A percentile compares a stretch with the other conserved stretches of the same genome.
These are phyloP conservation scores for Chlorophyllum brunneum DNA, from an alignment of 768 basidiomycete species.

Conservation along the genomic window DNA sequence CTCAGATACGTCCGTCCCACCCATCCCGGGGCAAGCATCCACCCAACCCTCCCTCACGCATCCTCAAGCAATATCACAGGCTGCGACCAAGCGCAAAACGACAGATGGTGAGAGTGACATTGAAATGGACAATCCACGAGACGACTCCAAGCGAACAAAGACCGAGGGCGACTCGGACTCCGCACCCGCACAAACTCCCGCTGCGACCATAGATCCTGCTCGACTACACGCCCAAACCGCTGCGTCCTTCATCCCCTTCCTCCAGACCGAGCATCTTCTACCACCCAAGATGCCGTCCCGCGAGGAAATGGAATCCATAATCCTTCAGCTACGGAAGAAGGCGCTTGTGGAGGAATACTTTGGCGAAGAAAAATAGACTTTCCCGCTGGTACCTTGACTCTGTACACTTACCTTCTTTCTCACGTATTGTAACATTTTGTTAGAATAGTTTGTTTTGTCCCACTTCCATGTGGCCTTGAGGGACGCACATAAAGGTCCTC, in stretches of 20 bases:
- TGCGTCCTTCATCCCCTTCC: conserved; percentile 68
- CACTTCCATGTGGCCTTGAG: too few relatives aligned
- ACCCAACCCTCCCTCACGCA: conserved; percentile 18
- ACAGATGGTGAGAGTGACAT: conserved; percentile 41
- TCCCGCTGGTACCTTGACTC: conserved; percentile 3
- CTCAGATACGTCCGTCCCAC: conserved; percentile 46
- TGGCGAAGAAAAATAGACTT: conserved; percentile 30
- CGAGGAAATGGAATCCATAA: conserved; percentile 73
- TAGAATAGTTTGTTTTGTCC: conserved; percentile 9
- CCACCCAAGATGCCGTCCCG: conserved; percentile 73
- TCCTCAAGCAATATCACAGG: conserved; percentile 18
- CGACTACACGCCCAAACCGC: conserved; percentile 50
- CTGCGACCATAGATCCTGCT: conserved; percentile 27
- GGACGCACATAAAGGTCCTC: too few relatives aligned
- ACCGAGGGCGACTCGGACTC: conserved; percentile 23
- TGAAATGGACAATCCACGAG: conserved; percentile 30
- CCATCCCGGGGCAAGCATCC: conserved; percentile 28
- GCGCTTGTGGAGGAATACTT: conserved; percentile 77
- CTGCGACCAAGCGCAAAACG: conserved; percentile 52
- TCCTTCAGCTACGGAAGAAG: conserved; percentile 76
- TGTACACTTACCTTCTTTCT: conserved; percentile 12
- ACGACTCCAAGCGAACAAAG: conserved; percentile 29
- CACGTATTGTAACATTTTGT: not conserved
- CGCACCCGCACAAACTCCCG: conserved; percentile 19
- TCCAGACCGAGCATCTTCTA: conserved; percentile 67